These are phyloP conservation scores for Aspergillus haitiensis DNA, from an alignment of 495 filamentous ascomycete genomes.

Conservation along the genomic window DNA sequence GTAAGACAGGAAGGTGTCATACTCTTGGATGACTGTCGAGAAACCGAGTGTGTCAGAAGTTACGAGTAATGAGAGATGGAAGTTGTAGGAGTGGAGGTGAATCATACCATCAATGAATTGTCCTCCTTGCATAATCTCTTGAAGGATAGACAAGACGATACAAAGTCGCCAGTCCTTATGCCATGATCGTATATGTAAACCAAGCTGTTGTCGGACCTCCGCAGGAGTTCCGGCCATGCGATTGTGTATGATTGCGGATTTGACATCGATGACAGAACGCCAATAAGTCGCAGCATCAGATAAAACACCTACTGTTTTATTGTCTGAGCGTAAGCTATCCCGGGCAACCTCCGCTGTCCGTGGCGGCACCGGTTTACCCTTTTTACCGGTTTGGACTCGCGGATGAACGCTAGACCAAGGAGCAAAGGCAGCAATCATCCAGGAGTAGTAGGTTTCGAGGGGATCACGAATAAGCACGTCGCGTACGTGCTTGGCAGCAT, in stretches of 20 bases:
- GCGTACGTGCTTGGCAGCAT: slow-evolving; percentile 32
- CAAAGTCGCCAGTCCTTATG: slow-evolving; percentile 73
- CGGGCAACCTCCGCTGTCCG: slow-evolving; percentile 59
- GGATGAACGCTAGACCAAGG: slow-evolving; percentile 68
- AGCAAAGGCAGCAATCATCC: slow-evolving; percentile 70
- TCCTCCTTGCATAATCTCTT: slow-evolving; percentile 56
- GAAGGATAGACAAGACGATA: slow-evolving; percentile 66
- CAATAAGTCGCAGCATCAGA: slow-evolving; percentile 60
- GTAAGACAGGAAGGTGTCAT: slow-evolving; percentile 47
- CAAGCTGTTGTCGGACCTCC: slow-evolving; percentile 56
- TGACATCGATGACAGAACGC: slow-evolving; percentile 58
- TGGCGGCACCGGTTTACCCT: slow-evolving; percentile 49
- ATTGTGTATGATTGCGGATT: slow-evolving; percentile 42
- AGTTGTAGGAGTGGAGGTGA: neutral
- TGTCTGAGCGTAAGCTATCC: slow-evolving; percentile 78
- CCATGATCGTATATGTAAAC: slow-evolving; percentile 79
- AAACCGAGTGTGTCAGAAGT: slow-evolving; percentile 1
- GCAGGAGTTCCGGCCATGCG: slow-evolving; percentile 34
- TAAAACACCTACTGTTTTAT: slow-evolving; percentile 67
- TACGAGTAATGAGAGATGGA: neutral
- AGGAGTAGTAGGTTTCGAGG: slow-evolving; percentile 66
- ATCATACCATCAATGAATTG: slow-evolving; percentile 36
- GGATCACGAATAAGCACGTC: slow-evolving; percentile 56
- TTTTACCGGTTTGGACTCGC: slow-evolving; percentile 39
- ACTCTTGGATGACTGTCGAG: slow-evolving; percentile 38